Percentiles rank a stretch among this genome's conserved stretches.
Conservation (phyloP, 306 rosid genomes). For the Fagus crenata region DNA sequence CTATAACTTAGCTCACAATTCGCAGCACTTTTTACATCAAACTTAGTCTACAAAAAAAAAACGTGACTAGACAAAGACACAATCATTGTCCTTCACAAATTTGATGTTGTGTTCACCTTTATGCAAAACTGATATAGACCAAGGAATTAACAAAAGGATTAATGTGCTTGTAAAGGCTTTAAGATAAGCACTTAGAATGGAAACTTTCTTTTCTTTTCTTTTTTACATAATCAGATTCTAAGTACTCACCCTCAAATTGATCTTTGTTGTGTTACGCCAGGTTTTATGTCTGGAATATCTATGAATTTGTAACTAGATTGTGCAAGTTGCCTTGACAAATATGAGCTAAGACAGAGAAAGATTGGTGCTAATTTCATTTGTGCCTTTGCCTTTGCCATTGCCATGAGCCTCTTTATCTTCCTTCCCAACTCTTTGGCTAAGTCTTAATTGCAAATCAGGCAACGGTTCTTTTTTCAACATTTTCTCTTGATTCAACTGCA, state of each 20-base stretch:
- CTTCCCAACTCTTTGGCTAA: conserved; percentile 39
- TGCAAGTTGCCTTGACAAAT: conserved; percentile 25
- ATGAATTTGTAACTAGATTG: conserved; percentile 24
- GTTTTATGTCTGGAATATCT: conserved; percentile 16
- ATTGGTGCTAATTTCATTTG: conserved; percentile 58
- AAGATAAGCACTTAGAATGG: not conserved
- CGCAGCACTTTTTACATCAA: not conserved
- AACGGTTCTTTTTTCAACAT: conserved; percentile 34
- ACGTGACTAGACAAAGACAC: not conserved
- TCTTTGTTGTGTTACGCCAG: conserved; percentile 5
- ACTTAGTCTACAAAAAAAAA: not conserved
- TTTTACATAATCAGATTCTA: conserved; percentile 10
- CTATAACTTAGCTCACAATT: not conserved
- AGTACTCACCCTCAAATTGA: conserved; percentile 23
- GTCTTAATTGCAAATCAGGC: conserved; percentile 63
- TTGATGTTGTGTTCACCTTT: not conserved
- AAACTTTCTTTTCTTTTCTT: not conserved
- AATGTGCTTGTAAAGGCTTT: not conserved
- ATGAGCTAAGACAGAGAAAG: conserved; percentile 62
- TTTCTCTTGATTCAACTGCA: conserved; percentile 50
- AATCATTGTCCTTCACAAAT: not conserved
- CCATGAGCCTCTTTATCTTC: conserved; percentile 30
- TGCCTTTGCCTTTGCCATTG: conserved; percentile 36
- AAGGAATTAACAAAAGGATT: not conserved
- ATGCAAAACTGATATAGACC: not conserved